A percentile compares a stretch with the other conserved stretches of the same genome.
These are phyloP conservation scores for Mayamaea pseudoterrestris DNA, from an alignment of 108 stramenopile genomes.

Conservation along the genomic window DNA sequence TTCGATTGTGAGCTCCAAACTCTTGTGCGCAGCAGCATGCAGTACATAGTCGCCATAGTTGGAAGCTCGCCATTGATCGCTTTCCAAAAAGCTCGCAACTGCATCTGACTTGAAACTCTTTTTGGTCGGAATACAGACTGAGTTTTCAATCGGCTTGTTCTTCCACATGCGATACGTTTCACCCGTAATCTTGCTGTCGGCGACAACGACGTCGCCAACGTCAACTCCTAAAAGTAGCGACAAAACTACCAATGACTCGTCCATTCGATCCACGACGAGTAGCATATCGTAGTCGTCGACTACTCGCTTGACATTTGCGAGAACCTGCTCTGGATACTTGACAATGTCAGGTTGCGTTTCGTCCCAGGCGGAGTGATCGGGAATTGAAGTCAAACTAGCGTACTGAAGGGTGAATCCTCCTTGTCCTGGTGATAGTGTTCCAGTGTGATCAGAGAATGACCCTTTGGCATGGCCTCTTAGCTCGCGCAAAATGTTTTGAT, in stretches of 20 bases:
- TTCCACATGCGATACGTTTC: background rate
- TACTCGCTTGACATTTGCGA: conserved; percentile 13
- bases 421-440: conserved; percentile 7
- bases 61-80: conserved; percentile 15
- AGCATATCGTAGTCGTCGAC: conserved; percentile 30
- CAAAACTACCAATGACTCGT: conserved; percentile 38
- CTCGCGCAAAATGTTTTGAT: background rate
- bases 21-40: conserved; percentile 18
- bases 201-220: conserved; percentile 11
- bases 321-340: conserved; percentile 3
- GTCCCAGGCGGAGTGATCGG: conserved; percentile 7
- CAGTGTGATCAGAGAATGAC: background rate
- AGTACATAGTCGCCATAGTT: conserved; percentile 31
- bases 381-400: conserved; percentile 2
- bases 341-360: conserved; percentile 4
- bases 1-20: conserved; percentile 41
- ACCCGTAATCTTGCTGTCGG: conserved; percentile 4
- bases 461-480: background rate
- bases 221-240: conserved; percentile 22
- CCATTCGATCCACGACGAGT: conserved; percentile 29
- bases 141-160: no score
- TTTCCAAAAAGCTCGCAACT: conserved; percentile 3
- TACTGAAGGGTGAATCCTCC: conserved; percentile 26
- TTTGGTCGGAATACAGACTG: background rate
- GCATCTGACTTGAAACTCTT: background rate